Base-by-base conservation (phyloP, 192 early-diverging fungal genomes). In the Chytriomyces sp. region DNA sequence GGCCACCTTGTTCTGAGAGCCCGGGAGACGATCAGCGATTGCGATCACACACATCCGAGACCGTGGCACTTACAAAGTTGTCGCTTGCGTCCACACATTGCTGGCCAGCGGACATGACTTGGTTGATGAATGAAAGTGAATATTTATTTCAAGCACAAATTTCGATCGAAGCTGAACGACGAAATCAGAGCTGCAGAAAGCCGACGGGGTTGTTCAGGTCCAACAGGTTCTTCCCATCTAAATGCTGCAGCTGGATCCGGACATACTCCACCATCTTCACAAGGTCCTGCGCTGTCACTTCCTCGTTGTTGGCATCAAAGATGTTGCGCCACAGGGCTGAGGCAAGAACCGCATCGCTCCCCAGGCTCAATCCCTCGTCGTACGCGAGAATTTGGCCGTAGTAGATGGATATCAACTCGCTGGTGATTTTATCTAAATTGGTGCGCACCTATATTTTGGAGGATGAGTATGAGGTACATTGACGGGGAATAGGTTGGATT, bases 341-440 rank as follows among this genome's bases (percentile, higher is more conserved):
- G 7, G 94, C 96, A 72, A 98, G 84, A 68, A 94, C 89, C 13
- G 93, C 92, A 77, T 98, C 95, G 16, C 93, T 91, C 60, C 89
- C 87, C 66, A 91, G 64, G 64, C 90, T 70, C 80, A 97, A 88
- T 6, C 93, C 96, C 80, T 98, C 95, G 77, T 98, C 97, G 66
- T 96, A 93, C 8, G 96, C 94, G 74, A 97, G 86, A 23, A 93
- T 91, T 18, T 92, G 90, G 64, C 97, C 97, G 75, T 95, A 92
- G 80, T 95, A 97, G 69, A 91, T 89, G 9, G 90, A 87, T 66
- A 97, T 84, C 6, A 97, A 83, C 77, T 96, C 93, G 61, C 93
- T 91, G 50, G 95, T 84, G 66, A 97, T 92, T 23, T 90, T 84
- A 75, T 88, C 87, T 4, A 93, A 89, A 26, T 88, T 88, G 23